These are phyloP conservation scores for Candida vartiovaarae DNA, from an alignment of 805 yeast genomes.

Conservation along the genomic window DNA sequence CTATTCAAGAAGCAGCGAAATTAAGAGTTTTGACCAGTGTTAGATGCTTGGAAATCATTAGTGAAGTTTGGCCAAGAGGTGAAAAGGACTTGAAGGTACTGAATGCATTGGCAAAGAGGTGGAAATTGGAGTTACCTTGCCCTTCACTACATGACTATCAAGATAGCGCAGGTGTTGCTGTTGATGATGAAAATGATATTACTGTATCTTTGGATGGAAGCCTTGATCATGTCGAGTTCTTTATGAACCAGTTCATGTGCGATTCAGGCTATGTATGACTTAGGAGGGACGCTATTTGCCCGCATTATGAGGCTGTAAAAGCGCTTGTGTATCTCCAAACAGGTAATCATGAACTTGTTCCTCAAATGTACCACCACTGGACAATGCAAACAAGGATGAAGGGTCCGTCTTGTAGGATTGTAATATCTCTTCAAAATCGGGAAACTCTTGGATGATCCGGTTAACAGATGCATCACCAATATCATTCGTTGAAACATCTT, in stretches of 20 bases:
- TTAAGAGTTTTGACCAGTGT: slow-evolving; percentile 18
- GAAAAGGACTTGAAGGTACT: slow-evolving; percentile 24
- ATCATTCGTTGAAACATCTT: too few species aligned
- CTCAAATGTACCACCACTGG: too few species aligned
- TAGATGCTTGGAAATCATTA: slow-evolving; percentile 20
- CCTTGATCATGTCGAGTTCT: too few species aligned
- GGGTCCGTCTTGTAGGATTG: background rate
- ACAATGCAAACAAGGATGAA: background rate
- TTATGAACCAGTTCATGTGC: too few species aligned
- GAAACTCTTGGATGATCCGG: background rate
- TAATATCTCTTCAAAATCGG: background rate
- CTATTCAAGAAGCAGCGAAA: slow-evolving; percentile 15
- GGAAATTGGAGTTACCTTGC: slow-evolving; percentile 16
- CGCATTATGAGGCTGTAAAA: too few species aligned
- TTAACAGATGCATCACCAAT: background rate
- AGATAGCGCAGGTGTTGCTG: too few species aligned
- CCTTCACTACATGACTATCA: background rate
- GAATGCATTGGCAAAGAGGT: slow-evolving; percentile 20
- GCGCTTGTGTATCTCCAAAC: too few species aligned
- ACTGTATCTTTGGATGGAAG: too few species aligned
- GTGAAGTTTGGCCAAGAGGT: slow-evolving; percentile 26
- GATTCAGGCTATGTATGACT: too few species aligned
- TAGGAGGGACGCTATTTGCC: too few species aligned
- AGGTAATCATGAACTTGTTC: too few species aligned
- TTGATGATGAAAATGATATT: too few species aligned